Base-by-base conservation (phyloP, 2,329 filamentous ascomycete genomes). In the Colletotrichum australisinense region DNA sequence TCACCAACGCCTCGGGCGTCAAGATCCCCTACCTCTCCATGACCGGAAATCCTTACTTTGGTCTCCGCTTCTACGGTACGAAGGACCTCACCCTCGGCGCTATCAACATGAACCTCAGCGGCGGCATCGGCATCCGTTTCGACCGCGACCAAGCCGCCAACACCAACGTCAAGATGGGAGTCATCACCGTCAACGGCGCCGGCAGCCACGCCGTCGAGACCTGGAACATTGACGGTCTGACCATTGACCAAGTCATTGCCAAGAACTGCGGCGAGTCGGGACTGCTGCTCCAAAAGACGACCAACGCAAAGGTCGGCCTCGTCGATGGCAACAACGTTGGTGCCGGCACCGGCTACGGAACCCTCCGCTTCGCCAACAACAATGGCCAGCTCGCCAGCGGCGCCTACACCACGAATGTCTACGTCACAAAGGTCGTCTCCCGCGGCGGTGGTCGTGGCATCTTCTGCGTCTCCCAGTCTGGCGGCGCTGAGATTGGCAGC, bases 1-100 rank as follows among this genome's bases (percentile, higher is more conserved):
- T 85, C 0, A 82, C 85, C 2, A 80, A 86, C 75, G 86, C 87
- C 9, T 76, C 79, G 2, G 85, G 84, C 72, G 88, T 89, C 19
- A 80, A 84, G 55, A 90, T 91, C 62, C 88, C 88, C 0, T 90
- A 88, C 76, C 83, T 91, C 4, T 88, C 79, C 65, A 87, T 91
- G 87, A 89, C 88, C 3, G 89, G 89, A 2, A 87, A 83, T 76
- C 88, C 88, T 0, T 90, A 90, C 79, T 90, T 90, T 68, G 88
- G 88, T 3, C 76, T 91, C 63, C 85, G 87, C 14, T 89, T 90
- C 81, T 89, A 84, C 32, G 89, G 89, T 14, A 87, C 85, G 0
- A 80, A 79, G 16, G 83, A 86, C 74, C 81, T 91, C 2, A 78
- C 76, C 0, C 83, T 91, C 0, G 89, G 89, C 30, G 77, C 84